These are phyloP conservation scores for Leavenworthia alabamica DNA, from an alignment of 345 rosid species.

Conservation along the genomic window DNA sequence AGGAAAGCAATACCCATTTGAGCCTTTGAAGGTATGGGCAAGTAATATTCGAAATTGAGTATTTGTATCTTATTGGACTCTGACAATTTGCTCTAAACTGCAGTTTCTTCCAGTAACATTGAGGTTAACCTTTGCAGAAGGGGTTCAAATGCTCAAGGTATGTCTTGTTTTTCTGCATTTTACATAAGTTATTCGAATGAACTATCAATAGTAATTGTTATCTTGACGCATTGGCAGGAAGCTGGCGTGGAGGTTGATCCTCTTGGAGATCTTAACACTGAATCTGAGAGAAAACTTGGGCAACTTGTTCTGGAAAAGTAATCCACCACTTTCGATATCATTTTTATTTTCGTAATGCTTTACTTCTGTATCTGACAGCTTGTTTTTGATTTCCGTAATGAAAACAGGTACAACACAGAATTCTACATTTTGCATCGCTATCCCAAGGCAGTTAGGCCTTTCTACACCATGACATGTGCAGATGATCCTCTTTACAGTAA, in stretches of 20 bases:
- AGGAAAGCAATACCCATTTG: constrained; percentile 64
- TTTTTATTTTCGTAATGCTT: neutral
- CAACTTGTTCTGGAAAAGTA: constrained; percentile 84
- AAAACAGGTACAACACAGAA: constrained; percentile 68
- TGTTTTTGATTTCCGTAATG: neutral
- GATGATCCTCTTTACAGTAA: constrained; percentile 70
- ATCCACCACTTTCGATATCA: neutral
- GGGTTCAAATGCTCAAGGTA: constrained; percentile 88
- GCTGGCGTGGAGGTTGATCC: constrained; percentile 88
- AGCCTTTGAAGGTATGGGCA: constrained; percentile 59
- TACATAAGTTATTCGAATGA: neutral
- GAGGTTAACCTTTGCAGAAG: constrained; percentile 74
- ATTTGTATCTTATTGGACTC: constrained; percentile 1
- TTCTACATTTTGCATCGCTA: constrained; percentile 79
- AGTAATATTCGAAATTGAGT: neutral
- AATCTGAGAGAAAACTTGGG: constrained; percentile 82
- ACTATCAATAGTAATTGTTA: neutral
- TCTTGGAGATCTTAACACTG: constrained; percentile 80
- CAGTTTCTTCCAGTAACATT: constrained; percentile 70
- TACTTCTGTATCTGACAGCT: neutral
- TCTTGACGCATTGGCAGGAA: constrained; percentile 44
- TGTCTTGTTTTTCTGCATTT: neutral
- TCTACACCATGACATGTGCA: constrained; percentile 89
- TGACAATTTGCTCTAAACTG: constrained; percentile 23
- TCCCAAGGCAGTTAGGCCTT: constrained; percentile 80